Conservation (phyloP, 148 eudicot genomes). For the Camellia japonica region DNA sequence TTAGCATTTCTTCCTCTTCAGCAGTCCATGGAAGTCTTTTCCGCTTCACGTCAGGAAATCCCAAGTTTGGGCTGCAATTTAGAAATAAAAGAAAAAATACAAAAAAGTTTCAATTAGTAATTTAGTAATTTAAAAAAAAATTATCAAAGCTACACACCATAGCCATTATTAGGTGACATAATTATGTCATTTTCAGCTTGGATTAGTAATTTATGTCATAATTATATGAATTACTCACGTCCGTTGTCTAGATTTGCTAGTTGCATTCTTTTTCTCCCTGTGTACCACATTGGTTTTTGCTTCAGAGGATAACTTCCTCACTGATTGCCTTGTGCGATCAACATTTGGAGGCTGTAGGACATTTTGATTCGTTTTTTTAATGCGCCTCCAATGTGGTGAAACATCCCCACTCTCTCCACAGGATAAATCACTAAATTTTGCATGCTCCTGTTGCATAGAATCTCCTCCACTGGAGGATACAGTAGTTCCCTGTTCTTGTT, state of each 20-base stretch:
- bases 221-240: conserved; percentile 21
- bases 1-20: conserved; percentile 66
- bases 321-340: conserved; percentile 14
- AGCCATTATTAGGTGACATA: neutral
- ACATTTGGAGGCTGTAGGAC: conserved; percentile 7
- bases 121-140: neutral
- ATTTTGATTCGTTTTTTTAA: neutral
- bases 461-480: conserved; percentile 7
- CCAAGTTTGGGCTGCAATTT: conserved; percentile 25
- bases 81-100: conserved; percentile 6
- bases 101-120: neutral
- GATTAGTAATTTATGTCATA: neutral
- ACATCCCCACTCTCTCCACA: neutral
- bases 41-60: conserved; percentile 31
- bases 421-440: neutral
- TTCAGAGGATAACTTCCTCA: conserved; percentile 17
- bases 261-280: neutral
- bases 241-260: conserved; percentile 11
- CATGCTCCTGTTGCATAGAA: neutral
- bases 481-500: neutral
- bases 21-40: conserved; percentile 46
- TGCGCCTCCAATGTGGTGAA: neutral
- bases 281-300: neutral
- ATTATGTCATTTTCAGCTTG: neutral
- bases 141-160: neutral